Evolutionary conservation across 2,329 filamentous ascomycete genomes (phyloP).

Genomic region (Aspergillus clavatus): DNA sequence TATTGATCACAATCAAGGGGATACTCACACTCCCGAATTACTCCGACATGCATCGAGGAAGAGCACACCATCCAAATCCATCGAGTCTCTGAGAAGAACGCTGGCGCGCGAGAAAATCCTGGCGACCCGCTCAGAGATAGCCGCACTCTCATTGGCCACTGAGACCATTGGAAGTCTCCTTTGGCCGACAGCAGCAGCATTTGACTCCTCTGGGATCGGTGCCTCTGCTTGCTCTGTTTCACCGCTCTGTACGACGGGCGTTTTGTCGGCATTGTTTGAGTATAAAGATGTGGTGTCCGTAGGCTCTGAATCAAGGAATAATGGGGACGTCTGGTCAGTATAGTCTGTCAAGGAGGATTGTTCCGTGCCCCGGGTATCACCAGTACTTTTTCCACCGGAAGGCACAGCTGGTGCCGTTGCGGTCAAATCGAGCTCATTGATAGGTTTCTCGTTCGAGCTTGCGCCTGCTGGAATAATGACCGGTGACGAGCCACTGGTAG

Average conservation of each 20-base stretch:
- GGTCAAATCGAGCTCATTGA: neutral
- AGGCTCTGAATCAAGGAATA: conserved; percentile 13
- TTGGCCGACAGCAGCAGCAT: neutral
- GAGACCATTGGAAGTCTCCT: neutral
- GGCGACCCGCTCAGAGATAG: conserved; percentile 15
- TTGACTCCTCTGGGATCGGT: neutral
- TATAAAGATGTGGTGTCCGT: conserved; percentile 4
- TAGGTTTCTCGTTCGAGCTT: neutral
- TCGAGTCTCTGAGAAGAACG: conserved; percentile 39
- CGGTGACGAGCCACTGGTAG: conserved; percentile 3
- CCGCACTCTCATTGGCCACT: conserved; percentile 8
- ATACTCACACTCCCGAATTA: conserved; percentile 22
- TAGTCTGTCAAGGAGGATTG: neutral
- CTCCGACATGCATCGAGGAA: conserved; percentile 27
- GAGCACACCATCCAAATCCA: conserved; percentile 38
- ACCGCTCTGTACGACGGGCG: neutral
- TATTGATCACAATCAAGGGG: neutral
- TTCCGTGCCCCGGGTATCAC: neutral
- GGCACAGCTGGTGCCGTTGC: neutral
- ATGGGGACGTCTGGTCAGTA: conserved; percentile 8
- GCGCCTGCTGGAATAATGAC: neutral
- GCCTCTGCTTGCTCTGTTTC: conserved; percentile 3
- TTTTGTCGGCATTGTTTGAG: neutral
- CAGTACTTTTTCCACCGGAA: neutral
- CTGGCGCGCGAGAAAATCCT: conserved; percentile 43